phyloP scores from a whole-genome alignment of 2,329 filamentous ascomycete species.

The Aspergillus sp. region DNA sequence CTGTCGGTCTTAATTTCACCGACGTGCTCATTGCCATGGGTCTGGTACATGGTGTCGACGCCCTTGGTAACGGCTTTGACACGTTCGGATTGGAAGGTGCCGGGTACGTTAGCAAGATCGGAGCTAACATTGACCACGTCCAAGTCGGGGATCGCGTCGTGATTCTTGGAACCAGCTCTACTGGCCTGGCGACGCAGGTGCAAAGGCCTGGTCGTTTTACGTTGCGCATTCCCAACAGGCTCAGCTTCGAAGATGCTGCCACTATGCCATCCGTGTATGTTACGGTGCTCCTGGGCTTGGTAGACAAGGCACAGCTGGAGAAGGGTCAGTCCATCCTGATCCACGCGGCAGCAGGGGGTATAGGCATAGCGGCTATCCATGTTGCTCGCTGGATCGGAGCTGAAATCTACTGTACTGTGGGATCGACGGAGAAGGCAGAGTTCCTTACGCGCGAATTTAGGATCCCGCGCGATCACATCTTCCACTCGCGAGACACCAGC shows the following conservation, averaged over 20 bases:
- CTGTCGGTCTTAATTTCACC: not conserved
- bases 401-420: not conserved
- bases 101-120: not conserved
- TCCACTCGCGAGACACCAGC: not conserved
- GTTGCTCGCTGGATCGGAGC: not conserved
- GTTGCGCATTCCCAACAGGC: not conserved
- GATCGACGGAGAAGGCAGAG: not conserved
- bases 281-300: not conserved
- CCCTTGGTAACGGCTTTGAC: not conserved
- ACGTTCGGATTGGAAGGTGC: not conserved
- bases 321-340: not conserved
- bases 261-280: not conserved
- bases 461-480: not conserved
- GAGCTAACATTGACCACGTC: not conserved
- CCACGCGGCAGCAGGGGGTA: not conserved
- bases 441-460: not conserved
- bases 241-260: not conserved
- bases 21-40: not conserved
- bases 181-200: not conserved
- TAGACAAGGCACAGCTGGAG: not conserved
- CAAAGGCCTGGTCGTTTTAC: no score
- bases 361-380: not conserved
- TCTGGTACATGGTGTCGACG: not conserved
- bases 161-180: not conserved
- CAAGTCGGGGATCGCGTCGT: not conserved